Percentiles rank a stretch among this genome's conserved stretches.
Conservation (phyloP, 2,329 filamentous ascomycete species). For the Colletotrichum echinochloae region DNA sequence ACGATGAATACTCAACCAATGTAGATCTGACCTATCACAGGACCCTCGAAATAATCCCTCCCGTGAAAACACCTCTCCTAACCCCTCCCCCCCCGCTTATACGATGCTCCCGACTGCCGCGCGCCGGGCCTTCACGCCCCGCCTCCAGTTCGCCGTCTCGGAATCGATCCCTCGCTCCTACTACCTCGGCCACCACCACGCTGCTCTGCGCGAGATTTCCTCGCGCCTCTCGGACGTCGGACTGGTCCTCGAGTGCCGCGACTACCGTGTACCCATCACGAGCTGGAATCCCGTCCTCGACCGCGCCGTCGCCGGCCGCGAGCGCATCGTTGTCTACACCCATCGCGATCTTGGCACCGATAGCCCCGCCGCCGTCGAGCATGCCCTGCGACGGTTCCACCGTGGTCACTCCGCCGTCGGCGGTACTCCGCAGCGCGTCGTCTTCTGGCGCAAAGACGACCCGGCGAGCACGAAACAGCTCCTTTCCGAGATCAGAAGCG, state of each 20-base stretch:
- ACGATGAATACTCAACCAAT: conserved; percentile 8
- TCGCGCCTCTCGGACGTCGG: conserved; percentile 82
- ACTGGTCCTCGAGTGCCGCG: conserved; percentile 93
- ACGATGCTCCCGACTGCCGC: conserved; percentile 41
- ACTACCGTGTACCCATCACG: conserved; percentile 89
- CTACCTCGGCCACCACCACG: conserved; percentile 91
- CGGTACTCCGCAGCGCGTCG: conserved; percentile 43
- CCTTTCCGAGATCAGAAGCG: conserved; percentile 52
- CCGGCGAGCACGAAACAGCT: conserved; percentile 52
- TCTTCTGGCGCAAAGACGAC: conserved; percentile 60
- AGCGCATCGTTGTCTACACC: conserved; percentile 89
- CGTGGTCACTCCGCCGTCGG: conserved; percentile 44
- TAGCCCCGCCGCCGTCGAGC: conserved; percentile 44
- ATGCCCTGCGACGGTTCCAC: conserved; percentile 49
- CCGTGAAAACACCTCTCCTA: not conserved
- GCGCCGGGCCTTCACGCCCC: conserved; percentile 73
- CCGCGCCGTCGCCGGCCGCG: conserved; percentile 75
- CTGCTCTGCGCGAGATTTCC: conserved; percentile 86
- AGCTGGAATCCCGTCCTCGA: conserved; percentile 94
- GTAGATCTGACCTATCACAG: conserved; percentile 16
- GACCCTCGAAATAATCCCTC: not conserved
- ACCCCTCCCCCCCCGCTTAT: not conserved
- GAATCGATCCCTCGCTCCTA: conserved; percentile 86
- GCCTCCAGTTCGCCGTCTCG: conserved; percentile 78
- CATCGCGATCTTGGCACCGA: conserved; percentile 79